A percentile compares a stretch with the other conserved stretches of the same genome.
These are phyloP conservation scores for Plantago elongata DNA, from an alignment of 257 asterid genomes.

Conservation along the genomic window DNA sequence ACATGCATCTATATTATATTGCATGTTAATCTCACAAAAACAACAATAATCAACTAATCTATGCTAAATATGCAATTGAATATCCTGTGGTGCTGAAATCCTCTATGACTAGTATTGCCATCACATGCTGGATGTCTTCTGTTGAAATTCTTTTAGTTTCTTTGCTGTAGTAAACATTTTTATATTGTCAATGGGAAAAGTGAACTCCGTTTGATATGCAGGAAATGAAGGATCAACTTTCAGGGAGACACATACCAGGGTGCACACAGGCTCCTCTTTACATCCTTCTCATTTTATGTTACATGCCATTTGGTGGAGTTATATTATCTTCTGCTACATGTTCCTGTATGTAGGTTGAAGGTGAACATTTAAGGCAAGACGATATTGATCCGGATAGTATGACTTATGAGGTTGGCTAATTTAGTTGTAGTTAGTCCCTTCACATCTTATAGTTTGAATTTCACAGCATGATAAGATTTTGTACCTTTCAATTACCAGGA, in stretches of 20 bases:
- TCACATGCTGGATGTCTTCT: neutral
- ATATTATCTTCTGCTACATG: conserved; percentile 5
- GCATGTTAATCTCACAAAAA: no score
- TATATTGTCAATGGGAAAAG: conserved; percentile 9
- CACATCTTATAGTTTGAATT: neutral
- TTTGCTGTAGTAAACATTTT: neutral
- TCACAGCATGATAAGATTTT: neutral
- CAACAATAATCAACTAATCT: no score
- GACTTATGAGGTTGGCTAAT: conserved; percentile 76
- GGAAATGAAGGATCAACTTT: conserved; percentile 42
- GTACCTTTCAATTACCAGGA: conserved; percentile 42
- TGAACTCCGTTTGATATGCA: conserved; percentile 29
- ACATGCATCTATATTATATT: no score
- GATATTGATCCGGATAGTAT: conserved; percentile 68
- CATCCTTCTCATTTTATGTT: conserved; percentile 15
- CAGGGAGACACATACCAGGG: conserved; percentile 52
- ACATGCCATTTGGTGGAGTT: conserved; percentile 16
- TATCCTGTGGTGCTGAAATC: no score
- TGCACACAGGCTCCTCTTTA: conserved; percentile 23
- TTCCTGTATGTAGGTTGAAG: conserved; percentile 38
- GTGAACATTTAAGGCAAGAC: conserved; percentile 44
- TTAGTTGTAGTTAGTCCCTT: conserved; percentile 14
- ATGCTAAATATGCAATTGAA: no score
- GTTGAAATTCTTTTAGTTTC: neutral
- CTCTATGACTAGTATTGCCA: no score